These are phyloP conservation scores for Claviceps sp. DNA, from an alignment of 2,329 filamentous ascomycete species.

Conservation along the genomic window DNA sequence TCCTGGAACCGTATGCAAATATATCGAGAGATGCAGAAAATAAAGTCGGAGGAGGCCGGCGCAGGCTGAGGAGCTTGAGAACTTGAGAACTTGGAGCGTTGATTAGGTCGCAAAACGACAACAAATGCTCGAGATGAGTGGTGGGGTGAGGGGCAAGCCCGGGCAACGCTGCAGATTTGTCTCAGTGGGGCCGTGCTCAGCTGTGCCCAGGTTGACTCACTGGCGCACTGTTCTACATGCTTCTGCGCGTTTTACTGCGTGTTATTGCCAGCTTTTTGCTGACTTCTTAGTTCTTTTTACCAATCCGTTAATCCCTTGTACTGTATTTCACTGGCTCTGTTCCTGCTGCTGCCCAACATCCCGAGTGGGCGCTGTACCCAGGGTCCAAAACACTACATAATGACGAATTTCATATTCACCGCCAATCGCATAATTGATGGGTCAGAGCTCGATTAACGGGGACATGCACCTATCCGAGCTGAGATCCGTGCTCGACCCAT, in stretches of 20 bases:
- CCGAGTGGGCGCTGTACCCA: no score
- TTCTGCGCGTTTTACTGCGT: no score
- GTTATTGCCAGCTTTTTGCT: no score
- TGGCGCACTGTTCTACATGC: not conserved
- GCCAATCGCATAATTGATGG: slow-evolving; percentile 16
- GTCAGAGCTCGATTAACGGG: slow-evolving; percentile 12
- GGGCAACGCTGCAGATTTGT: slow-evolving; percentile 22
- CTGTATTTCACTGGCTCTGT: not conserved
- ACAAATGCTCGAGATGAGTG: slow-evolving; percentile 8
- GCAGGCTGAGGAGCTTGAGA: slow-evolving; percentile 1
- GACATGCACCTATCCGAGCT: slow-evolving; percentile 6
- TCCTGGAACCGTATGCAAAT: not conserved
- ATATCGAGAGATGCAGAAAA: slow-evolving; percentile 3
- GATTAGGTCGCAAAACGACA: slow-evolving; percentile 20
- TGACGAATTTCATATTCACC: slow-evolving; percentile 8
- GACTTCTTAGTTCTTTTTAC: no score
- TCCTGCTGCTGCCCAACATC: not conserved
- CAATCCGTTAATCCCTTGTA: no score
- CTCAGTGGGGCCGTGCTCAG: slow-evolving; percentile 9
- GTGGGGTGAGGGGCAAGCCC: slow-evolving; percentile 24
- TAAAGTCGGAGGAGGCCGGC: slow-evolving; percentile 1
- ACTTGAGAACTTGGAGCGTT: slow-evolving; percentile 8
- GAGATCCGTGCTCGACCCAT: not conserved
- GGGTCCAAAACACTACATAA: no score
- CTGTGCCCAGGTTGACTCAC: slow-evolving; percentile 8